These are phyloP conservation scores for Apiospora malaysiana DNA, from an alignment of 2,329 filamentous ascomycete species.

Conservation along the genomic window DNA sequence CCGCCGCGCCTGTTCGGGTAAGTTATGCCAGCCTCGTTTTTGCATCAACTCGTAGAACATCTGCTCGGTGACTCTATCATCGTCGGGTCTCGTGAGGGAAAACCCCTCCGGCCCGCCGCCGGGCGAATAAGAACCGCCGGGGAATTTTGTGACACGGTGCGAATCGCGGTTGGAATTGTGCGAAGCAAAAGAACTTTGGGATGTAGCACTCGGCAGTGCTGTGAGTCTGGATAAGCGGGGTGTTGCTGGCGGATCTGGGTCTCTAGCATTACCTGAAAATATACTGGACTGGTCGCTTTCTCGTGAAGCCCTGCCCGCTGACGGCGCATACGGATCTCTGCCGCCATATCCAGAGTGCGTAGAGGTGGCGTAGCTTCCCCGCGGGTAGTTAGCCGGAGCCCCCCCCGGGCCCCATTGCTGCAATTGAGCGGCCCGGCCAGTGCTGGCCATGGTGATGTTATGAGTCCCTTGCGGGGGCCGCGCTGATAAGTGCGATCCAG, in stretches of 20 bases:
- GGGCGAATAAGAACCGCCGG: slow-evolving; percentile 39
- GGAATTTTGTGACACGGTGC: slow-evolving; percentile 62
- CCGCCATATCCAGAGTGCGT: slow-evolving; percentile 47
- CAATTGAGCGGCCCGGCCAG: slow-evolving; percentile 73
- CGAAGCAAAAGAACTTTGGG: slow-evolving; percentile 60
- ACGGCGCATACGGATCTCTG: slow-evolving; percentile 56
- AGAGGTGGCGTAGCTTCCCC: slow-evolving; percentile 60
- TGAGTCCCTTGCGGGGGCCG: slow-evolving; percentile 61
- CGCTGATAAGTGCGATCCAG: slow-evolving; percentile 59
- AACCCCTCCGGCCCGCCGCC: slow-evolving; percentile 53
- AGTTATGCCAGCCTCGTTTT: slow-evolving; percentile 95
- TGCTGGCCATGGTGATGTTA: slow-evolving; percentile 74
- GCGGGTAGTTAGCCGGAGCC: slow-evolving; percentile 35
- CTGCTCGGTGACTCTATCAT: slow-evolving; percentile 85
- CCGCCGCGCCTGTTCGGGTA: slow-evolving; percentile 90
- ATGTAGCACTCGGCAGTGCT: slow-evolving; percentile 61
- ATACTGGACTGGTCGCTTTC: slow-evolving; percentile 58
- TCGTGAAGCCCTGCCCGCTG: slow-evolving; percentile 36
- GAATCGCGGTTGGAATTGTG: slow-evolving; percentile 58
- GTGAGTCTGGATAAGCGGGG: slow-evolving; percentile 54
- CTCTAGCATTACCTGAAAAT: slow-evolving; percentile 60
- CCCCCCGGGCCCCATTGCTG: slow-evolving; percentile 74
- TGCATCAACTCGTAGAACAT: slow-evolving; percentile 96
- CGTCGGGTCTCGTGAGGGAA: slow-evolving; percentile 73
- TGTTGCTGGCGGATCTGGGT: slow-evolving; percentile 46